Conservation (phyloP, 2,329 filamentous ascomycete genomes). For the Thelonectria olida region DNA sequence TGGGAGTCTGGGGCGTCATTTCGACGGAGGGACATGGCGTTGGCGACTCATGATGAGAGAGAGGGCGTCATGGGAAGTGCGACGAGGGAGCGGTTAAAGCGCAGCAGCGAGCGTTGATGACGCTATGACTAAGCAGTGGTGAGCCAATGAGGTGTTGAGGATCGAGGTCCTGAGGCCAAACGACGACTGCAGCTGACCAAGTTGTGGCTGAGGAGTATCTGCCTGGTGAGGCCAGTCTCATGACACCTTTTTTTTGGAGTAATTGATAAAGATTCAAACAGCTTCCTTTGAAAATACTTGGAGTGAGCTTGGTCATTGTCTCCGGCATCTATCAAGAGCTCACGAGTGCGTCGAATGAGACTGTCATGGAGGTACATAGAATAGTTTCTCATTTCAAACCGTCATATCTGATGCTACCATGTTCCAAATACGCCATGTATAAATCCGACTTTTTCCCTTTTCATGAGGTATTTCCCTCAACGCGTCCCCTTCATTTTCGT, state of each 20-base stretch:
- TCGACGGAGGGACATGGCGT: slow-evolving; percentile 47
- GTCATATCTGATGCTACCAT: slow-evolving; percentile 16
- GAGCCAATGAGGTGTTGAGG: slow-evolving; percentile 29
- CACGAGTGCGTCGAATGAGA: too few relatives aligned
- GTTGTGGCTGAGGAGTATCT: too few relatives aligned
- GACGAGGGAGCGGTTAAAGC: background rate
- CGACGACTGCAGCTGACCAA: background rate
- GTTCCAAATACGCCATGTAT: slow-evolving; percentile 34
- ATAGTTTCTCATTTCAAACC: background rate
- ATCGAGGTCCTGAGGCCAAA: background rate
- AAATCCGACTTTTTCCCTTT: slow-evolving; percentile 26
- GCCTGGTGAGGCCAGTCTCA: too few relatives aligned
- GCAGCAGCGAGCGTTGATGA: slow-evolving; percentile 10
- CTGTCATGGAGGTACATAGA: too few relatives aligned
- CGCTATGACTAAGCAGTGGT: slow-evolving; percentile 35
- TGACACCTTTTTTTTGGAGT: too few relatives aligned
- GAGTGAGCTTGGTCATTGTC: too few relatives aligned
- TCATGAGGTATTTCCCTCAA: slow-evolving; percentile 29
- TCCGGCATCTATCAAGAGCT: too few relatives aligned
- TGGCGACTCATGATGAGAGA: slow-evolving; percentile 42
- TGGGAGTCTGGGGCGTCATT: slow-evolving; percentile 42
- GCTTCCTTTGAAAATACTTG: too few relatives aligned
- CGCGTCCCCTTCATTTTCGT: background rate
- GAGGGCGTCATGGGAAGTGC: background rate
- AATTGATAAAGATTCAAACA: too few relatives aligned